Evolutionary conservation across 75 land plant genomes (phyloP), one percentile per base, ranked within the genome.

Genomic region (Cupressus sempervirens): DNA sequence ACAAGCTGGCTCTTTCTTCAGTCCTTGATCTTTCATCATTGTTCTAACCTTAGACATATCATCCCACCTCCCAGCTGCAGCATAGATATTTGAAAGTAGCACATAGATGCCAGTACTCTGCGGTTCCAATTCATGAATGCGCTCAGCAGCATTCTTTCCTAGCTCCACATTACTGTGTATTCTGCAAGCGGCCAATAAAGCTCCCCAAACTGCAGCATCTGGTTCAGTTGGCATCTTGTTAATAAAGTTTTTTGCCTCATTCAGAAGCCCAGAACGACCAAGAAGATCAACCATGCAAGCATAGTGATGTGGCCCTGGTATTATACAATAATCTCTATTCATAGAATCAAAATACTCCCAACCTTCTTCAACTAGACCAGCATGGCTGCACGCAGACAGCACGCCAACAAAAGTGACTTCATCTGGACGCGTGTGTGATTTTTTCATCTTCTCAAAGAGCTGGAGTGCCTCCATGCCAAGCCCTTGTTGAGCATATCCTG

Each of bases 251-350:
- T 89, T 45, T 3, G 93, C 95, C 72, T 89, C 91, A 14, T 80
- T 18, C 30, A 93, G 88, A 16, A 84, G 67, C 9, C 93, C 91
- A 13, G 93, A 82, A 13, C 94, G 94, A 3, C 91, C 87, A 1
- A 94, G 88, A 29, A 93, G 79, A 87, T 94, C 93, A 56, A 94
- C 86, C 84, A 93, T 86, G 83, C 93, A 93, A 72, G 92, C 92
- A 86, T 91, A 93, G 58, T 94, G 95, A 84, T 88, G 91, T 4
- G 90, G 67, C 46, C 77, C 88, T 67, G 90, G 82, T 45, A 88
- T 36, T 16, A 54, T 46, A 4, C 87, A 89, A 38, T 90, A 34
- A 35, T 91, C 86, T 3, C 38, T 35, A 70, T 41, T 87, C n/a
- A 89, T 89, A 48, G 68, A 34, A 9, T 85, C 86, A 84, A 94